These are phyloP conservation scores for Pseudogymnoascus pannorum DNA, from an alignment of 2,329 filamentous ascomycete genomes.

Conservation along the genomic window DNA sequence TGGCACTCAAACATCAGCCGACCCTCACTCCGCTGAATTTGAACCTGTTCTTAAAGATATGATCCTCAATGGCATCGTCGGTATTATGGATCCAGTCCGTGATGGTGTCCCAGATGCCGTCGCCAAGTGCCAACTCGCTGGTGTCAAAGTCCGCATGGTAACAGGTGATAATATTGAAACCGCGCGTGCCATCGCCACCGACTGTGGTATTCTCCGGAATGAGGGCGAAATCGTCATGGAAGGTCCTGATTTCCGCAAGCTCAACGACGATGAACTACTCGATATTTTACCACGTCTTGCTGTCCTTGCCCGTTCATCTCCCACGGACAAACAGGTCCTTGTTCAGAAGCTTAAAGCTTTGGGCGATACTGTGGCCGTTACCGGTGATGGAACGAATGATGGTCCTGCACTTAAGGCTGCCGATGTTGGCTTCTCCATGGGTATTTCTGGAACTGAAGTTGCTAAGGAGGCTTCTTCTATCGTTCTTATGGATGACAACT, in stretches of 20 bases:
- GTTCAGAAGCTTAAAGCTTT: slow-evolving; percentile 64
- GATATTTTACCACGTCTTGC: slow-evolving; percentile 62
- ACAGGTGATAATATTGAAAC: slow-evolving; percentile 78
- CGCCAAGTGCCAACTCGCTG: slow-evolving; percentile 63
- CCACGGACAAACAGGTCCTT: slow-evolving; percentile 68
- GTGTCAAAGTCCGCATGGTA: slow-evolving; percentile 72
- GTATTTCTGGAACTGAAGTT: slow-evolving; percentile 63
- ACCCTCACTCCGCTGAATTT: slow-evolving; percentile 55
- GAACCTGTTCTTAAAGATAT: slow-evolving; percentile 44
- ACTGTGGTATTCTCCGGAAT: slow-evolving; percentile 64
- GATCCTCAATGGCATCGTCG: slow-evolving; percentile 63
- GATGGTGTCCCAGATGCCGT: slow-evolving; percentile 69
- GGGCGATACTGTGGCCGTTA: slow-evolving; percentile 73
- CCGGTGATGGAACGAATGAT: slow-evolving; percentile 78
- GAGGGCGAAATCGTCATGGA: slow-evolving; percentile 66
- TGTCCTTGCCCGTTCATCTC: slow-evolving; percentile 66
- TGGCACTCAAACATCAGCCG: slow-evolving; percentile 21
- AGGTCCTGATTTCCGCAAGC: slow-evolving; percentile 68
- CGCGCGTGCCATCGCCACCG: slow-evolving; percentile 68
- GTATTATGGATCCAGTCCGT: slow-evolving; percentile 75
- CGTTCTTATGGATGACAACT: slow-evolving; percentile 84
- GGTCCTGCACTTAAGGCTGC: slow-evolving; percentile 73
- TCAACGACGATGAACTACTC: slow-evolving; percentile 57
- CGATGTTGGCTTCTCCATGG: slow-evolving; percentile 81
- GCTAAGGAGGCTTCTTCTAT: slow-evolving; percentile 51